Evolutionary conservation across 2,329 filamentous ascomycete genomes (phyloP).

Genomic region (Camillea tinctor): DNA sequence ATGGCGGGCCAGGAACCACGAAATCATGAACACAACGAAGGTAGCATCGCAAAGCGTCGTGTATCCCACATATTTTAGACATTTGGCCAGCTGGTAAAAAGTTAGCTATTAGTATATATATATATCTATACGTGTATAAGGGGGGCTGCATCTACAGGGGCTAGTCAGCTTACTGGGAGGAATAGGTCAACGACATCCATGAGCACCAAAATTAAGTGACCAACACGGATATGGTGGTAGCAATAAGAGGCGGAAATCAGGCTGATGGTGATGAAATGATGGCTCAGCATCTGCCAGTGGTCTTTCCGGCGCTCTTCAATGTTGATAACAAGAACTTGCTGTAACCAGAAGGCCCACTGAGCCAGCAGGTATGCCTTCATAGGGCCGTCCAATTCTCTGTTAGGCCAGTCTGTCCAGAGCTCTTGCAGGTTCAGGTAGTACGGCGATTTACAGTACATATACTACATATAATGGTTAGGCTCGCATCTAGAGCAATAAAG

Average conservation of each 20-base stretch:
- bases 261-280: constrained; percentile 85
- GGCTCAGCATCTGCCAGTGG: constrained; percentile 91
- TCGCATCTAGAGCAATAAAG: too few species aligned
- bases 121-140: too few species aligned
- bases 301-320: constrained; percentile 95
- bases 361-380: constrained; percentile 89
- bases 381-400: constrained; percentile 68
- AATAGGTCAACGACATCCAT: constrained; percentile 94
- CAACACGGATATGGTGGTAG: constrained; percentile 84
- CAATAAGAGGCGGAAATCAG: constrained; percentile 81
- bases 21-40: constrained; percentile 82
- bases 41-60: constrained; percentile 74
- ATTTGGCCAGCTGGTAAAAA: constrained; percentile 71
- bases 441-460: constrained; percentile 73
- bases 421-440: constrained; percentile 76
- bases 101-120: constrained; percentile 12
- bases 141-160: background rate
- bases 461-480: constrained; percentile 55
- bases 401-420: constrained; percentile 84
- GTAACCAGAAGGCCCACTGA: constrained; percentile 90
- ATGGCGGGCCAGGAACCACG: constrained; percentile 84
- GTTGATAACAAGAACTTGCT: constrained; percentile 91
- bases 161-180: constrained; percentile 65
- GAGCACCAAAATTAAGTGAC: constrained; percentile 81
- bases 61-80: constrained; percentile 84